These are phyloP conservation scores for Backusella circina DNA, from an alignment of 192 early-diverging fungal species.

Conservation along the genomic window DNA sequence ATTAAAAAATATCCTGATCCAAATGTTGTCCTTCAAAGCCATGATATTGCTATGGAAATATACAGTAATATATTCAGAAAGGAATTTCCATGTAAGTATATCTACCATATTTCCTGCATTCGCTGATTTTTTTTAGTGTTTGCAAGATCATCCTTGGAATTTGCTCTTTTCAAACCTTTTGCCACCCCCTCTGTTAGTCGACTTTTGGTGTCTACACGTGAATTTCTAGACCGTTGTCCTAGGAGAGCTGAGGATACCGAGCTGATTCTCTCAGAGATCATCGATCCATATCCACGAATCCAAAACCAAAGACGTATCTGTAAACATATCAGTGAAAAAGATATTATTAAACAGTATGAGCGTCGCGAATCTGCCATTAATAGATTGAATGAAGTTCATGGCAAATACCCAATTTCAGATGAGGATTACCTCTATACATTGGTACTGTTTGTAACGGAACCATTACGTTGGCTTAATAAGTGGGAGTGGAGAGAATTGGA, in stretches of 20 bases:
- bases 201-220: conserved; percentile 26
- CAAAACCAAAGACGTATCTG: neutral
- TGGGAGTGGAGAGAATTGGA: conserved; percentile 41
- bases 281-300: conserved; percentile 27
- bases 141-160: conserved; percentile 24
- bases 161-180: conserved; percentile 44
- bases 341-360: conserved; percentile 15
- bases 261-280: conserved; percentile 34
- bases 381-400: conserved; percentile 42
- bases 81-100: conserved; percentile 37
- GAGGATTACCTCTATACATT: conserved; percentile 45
- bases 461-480: conserved; percentile 20
- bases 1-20: conserved; percentile 39
- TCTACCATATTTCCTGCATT: neutral
- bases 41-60: conserved; percentile 27
- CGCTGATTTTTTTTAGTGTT: conserved; percentile 5
- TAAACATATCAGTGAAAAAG: conserved; percentile 15
- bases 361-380: conserved; percentile 20
- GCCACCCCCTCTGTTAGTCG: conserved; percentile 40
- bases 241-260: conserved; percentile 36
- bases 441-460: conserved; percentile 32
- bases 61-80: conserved; percentile 1
- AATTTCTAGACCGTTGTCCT: conserved; percentile 22
- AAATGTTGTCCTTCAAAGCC: conserved; percentile 25
- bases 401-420: conserved; percentile 39